phyloP scores from a whole-genome alignment of 1,284 basidiomycete species.

The Volvariella volvacea region DNA sequence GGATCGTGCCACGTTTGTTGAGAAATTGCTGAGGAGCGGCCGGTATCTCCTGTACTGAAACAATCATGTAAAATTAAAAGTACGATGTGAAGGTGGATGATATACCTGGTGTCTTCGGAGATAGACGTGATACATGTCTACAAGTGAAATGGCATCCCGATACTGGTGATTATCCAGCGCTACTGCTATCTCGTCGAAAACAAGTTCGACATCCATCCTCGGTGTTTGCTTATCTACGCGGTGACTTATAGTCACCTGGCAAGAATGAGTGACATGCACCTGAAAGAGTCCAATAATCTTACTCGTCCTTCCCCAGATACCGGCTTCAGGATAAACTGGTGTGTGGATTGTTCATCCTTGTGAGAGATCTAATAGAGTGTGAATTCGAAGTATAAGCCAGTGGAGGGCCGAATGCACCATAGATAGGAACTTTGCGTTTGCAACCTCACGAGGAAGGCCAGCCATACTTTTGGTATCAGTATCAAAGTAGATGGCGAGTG shows the following conservation, averaged over 20 bases:
- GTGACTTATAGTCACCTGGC: slow-evolving; percentile 79
- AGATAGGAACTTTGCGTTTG: slow-evolving; percentile 73
- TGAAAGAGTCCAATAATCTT: slow-evolving; percentile 18
- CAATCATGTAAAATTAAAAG: background rate
- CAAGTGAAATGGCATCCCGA: slow-evolving; percentile 86
- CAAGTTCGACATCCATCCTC: slow-evolving; percentile 83
- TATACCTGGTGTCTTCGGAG: slow-evolving; percentile 81
- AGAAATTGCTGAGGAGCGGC: slow-evolving; percentile 58
- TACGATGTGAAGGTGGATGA: slow-evolving; percentile 3
- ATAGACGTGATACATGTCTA: slow-evolving; percentile 98
- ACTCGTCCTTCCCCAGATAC: slow-evolving; percentile 93
- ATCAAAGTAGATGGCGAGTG: slow-evolving; percentile 93
- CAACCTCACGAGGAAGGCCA: slow-evolving; percentile 60
- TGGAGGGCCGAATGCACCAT: slow-evolving; percentile 44
- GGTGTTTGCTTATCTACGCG: slow-evolving; percentile 69
- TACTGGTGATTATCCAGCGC: slow-evolving; percentile 95
- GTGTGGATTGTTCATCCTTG: slow-evolving; percentile 46
- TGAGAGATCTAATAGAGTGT: background rate
- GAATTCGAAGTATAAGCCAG: background rate
- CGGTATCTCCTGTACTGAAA: slow-evolving; percentile 77
- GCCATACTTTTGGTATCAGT: slow-evolving; percentile 86
- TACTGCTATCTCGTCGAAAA: slow-evolving; percentile 94
- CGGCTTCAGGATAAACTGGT: slow-evolving; percentile 95
- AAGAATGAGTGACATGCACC: slow-evolving; percentile 7
- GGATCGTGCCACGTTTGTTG: slow-evolving; percentile 63